Evolutionary conservation across 768 basidiomycete species (phyloP), one percentile per base, ranked within the genome.

Genomic region (Termitomyces sp.): DNA sequence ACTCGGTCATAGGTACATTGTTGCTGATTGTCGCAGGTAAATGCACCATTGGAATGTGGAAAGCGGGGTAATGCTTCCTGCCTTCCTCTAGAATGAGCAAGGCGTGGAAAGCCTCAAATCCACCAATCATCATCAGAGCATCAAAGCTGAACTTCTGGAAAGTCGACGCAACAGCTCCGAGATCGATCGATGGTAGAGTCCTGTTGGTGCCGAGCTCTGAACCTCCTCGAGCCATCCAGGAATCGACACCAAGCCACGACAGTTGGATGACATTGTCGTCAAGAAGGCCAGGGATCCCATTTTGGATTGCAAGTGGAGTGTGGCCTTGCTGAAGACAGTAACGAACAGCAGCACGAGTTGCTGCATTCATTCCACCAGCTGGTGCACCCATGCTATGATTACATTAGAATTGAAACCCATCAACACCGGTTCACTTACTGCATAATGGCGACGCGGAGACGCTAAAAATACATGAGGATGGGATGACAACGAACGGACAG

Each of bases 161-260:
- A 69, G 93, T 91, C 46, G 93, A 78, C 3, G 97, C 97, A 45
- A 98, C 82, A 11, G 85, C 85, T 1, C 95, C 96, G 46, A 98
- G 84, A 74, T 98, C 94, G 55, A 85, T 76, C 53, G 90, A 89
- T 22, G 97, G 97, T 45, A 94, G 77, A 12, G 86, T 82, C 51
- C 97, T 91, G 78, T 98, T 98, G 35, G 97, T 98, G 24, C 97
- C 97, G 9, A 99, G 87, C 74, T 99, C 97, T 35, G 96, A 98
- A 13, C 97, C 97, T 62, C 97, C 97, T 28, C 96, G 90, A 8
- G 92, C 87, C 73, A 91, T 92, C 97, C 96, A 99, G 45, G 88
- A 88, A 72, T 99, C 97, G 48, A 98, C 97, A 24, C 93, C 91
- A 33, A 99, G 89, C 97, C 97, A 98, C 11, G 93, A 87, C 15